phyloP scores from a whole-genome alignment of 208 protist species.

The Acanthamoeba healyi region DNA sequence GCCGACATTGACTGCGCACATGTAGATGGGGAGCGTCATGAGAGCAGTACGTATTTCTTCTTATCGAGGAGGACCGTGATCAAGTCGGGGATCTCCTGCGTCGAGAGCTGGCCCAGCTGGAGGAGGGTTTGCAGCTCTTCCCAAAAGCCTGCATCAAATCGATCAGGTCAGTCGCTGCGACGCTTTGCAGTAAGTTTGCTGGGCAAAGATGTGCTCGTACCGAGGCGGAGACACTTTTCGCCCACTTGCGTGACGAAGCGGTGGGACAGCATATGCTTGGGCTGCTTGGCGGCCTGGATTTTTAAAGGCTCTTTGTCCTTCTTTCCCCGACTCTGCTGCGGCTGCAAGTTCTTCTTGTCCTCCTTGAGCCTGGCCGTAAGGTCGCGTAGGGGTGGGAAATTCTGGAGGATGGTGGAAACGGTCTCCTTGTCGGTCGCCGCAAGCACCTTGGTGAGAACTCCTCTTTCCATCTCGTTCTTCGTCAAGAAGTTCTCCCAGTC shows the following conservation, averaged over 20 bases:
- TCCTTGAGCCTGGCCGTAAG: too few species aligned
- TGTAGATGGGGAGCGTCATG: background rate
- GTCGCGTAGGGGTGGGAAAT: too few species aligned
- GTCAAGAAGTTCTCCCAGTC: background rate
- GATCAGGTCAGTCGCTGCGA: background rate
- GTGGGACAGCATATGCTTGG: background rate
- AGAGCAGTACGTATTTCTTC: background rate
- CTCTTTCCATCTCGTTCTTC: background rate
- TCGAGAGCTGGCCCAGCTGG: conserved; percentile 6
- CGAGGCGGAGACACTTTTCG: background rate
- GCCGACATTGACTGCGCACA: too few species aligned
- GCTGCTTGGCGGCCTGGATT: background rate
- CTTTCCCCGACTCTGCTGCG: too few species aligned
- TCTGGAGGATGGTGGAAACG: background rate
- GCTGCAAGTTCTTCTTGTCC: background rate
- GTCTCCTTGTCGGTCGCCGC: background rate
- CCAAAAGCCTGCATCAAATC: background rate
- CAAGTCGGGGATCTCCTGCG: background rate
- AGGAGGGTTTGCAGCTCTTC: background rate
- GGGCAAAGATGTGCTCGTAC: background rate
- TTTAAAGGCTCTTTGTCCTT: background rate
- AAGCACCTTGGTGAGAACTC: background rate
- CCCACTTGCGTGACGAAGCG: background rate
- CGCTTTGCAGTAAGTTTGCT: background rate
- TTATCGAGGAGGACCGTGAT: background rate